Percentiles rank a stretch among this genome's conserved stretches.
phyloP scores from a whole-genome alignment of 1,284 basidiomycete genomes.

The Moniliella sp. region DNA sequence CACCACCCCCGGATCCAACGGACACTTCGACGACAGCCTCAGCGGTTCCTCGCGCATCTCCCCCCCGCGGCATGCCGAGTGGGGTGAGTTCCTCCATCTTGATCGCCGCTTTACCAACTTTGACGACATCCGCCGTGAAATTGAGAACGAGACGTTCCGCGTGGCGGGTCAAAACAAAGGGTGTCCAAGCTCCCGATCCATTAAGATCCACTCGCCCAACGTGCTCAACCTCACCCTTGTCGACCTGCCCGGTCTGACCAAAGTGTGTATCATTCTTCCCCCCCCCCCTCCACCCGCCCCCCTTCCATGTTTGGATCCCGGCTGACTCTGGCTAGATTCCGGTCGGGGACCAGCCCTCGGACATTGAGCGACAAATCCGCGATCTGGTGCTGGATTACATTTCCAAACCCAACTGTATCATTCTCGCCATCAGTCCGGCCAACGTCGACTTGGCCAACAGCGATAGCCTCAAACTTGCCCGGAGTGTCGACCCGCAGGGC shows the following conservation, averaged over 20 bases:
- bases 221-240: constrained; percentile 87
- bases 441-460: constrained; percentile 98
- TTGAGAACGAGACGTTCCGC: constrained; percentile 88
- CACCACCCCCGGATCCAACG: too few species aligned
- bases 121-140: constrained; percentile 75
- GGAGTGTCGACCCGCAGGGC: constrained; percentile 80
- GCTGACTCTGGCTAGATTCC: constrained; percentile 12
- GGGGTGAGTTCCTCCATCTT: constrained; percentile 87
- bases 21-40: too few species aligned
- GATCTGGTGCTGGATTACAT: constrained; percentile 82
- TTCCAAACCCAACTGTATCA: constrained; percentile 84
- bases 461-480: constrained; percentile 83
- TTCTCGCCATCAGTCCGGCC: constrained; percentile 81
- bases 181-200: too few species aligned
- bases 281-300: too few species aligned
- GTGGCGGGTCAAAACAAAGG: constrained; percentile 98
- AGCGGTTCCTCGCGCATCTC: too few species aligned
- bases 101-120: constrained; percentile 92
- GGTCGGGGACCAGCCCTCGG: constrained; percentile 47
- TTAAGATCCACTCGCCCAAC: constrained; percentile 81
- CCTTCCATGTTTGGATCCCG: background rate
- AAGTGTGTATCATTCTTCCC: constrained; percentile 44
- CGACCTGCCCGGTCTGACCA: constrained; percentile 83
- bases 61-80: too few species aligned
- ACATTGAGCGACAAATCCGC: constrained; percentile 90